A percentile compares a stretch with the other conserved stretches of the same genome.
These are phyloP conservation scores for Limonium bicolor DNA, from an alignment of 148 eudicot genomes.

Conservation along the genomic window DNA sequence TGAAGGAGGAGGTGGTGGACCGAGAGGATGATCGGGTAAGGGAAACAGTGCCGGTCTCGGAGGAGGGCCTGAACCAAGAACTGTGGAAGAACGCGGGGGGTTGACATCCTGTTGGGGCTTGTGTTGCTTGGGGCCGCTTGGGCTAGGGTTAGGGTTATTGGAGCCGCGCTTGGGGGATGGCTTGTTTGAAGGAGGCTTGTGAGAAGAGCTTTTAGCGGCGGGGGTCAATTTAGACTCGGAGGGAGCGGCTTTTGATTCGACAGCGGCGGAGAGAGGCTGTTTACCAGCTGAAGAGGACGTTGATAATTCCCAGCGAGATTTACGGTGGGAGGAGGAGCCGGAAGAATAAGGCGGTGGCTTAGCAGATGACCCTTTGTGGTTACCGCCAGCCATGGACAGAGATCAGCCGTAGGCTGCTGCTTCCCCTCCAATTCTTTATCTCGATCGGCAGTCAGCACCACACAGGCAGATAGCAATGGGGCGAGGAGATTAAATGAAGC, in stretches of 20 bases:
- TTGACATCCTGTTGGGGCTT: slow-evolving; percentile 7
- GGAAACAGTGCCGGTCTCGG: slow-evolving; percentile 12
- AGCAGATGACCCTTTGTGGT: slow-evolving; percentile 4
- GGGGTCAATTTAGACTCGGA: slow-evolving; percentile 10
- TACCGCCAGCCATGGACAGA: slow-evolving; percentile 8
- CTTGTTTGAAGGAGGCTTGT: slow-evolving; percentile 14
- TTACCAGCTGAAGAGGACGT: slow-evolving; percentile 5
- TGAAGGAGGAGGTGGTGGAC: slow-evolving; percentile 43
- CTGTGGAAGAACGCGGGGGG: slow-evolving; percentile 6
- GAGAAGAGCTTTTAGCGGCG: slow-evolving; percentile 19
- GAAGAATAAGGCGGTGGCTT: slow-evolving; percentile 12
- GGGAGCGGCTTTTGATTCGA: slow-evolving; percentile 5
- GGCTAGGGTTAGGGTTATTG: slow-evolving; percentile 11
- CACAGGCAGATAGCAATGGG: too few species aligned
- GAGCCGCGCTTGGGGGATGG: slow-evolving; percentile 15
- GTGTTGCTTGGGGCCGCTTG: slow-evolving; percentile 10
- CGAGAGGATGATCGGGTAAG: slow-evolving; percentile 7
- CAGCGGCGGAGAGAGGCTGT: slow-evolving; percentile 7
- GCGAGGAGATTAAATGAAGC: too few species aligned
- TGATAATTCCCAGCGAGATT: slow-evolving; percentile 14
- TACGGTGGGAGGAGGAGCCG: slow-evolving; percentile 5
- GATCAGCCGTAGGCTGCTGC: too few species aligned
- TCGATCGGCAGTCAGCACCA: too few species aligned
- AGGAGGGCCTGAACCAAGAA: slow-evolving; percentile 9
- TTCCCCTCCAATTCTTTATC: too few species aligned